phyloP scores from a whole-genome alignment of 1,139 yeast genomes.

The Saccharomyces hybrid region DNA sequence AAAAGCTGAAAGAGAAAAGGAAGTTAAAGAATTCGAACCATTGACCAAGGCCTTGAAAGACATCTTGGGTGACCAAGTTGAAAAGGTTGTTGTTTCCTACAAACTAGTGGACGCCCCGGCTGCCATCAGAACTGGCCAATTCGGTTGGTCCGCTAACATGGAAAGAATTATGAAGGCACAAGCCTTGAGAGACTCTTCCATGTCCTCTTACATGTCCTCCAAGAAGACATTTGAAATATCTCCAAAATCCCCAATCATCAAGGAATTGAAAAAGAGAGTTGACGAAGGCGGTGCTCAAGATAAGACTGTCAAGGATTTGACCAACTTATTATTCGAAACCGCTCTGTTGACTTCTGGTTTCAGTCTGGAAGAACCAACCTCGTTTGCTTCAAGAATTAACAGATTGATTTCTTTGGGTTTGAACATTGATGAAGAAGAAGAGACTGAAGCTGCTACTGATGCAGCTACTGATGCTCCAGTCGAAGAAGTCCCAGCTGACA shows the following conservation, averaged over 20 bases:
- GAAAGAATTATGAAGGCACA: slow-evolving; percentile 99
- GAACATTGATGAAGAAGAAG: slow-evolving; percentile 89
- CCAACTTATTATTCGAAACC: slow-evolving; percentile 92
- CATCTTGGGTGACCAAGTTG: slow-evolving; percentile 95
- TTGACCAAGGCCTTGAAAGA: slow-evolving; percentile 95
- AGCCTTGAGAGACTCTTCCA: slow-evolving; percentile 96
- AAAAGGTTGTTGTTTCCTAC: slow-evolving; percentile 97
- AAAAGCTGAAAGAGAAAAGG: slow-evolving; percentile 88
- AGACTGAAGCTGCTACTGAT: slow-evolving; percentile 39
- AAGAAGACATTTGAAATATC: slow-evolving; percentile 98
- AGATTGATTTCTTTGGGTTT: slow-evolving; percentile 96
- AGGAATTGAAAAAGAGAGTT: slow-evolving; percentile 92
- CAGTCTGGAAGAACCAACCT: slow-evolving; percentile 95
- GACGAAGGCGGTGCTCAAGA: slow-evolving; percentile 96
- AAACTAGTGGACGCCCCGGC: slow-evolving; percentile 98
- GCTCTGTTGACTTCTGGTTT: slow-evolving; percentile 98
- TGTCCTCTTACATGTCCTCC: slow-evolving; percentile 99
- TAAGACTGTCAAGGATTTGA: slow-evolving; percentile 96
- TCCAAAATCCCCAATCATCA: slow-evolving; percentile 91
- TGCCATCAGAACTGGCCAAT: slow-evolving; percentile 99
- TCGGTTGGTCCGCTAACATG: slow-evolving; percentile 99
- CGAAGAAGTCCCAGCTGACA: slow-evolving; percentile 68
- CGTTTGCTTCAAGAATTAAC: slow-evolving; percentile 96
- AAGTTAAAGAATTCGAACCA: slow-evolving; percentile 83
- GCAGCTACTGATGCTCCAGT: slow-evolving; percentile 47